These are phyloP conservation scores for Urochloa ruziziensis DNA, from an alignment of 176 grass and related monocot species.

Conservation along the genomic window DNA sequence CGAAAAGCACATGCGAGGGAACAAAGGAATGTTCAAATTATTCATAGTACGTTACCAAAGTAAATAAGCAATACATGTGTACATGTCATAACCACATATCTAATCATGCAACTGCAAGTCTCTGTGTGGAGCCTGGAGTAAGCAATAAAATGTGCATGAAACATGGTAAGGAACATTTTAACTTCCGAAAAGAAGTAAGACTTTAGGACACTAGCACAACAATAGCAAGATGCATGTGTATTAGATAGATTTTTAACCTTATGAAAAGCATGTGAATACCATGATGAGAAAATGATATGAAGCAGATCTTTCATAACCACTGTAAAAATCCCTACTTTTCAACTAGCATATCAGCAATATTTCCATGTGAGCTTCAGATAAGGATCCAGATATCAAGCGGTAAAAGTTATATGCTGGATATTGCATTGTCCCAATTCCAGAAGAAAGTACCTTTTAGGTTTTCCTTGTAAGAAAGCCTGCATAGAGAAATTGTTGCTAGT, in stretches of 20 bases:
- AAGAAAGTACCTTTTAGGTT: conserved; percentile 58
- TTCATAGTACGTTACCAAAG: conserved; percentile 3
- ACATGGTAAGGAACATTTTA: background rate
- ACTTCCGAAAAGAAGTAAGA: background rate
- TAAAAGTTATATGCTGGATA: conserved; percentile 5
- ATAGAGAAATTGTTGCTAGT: conserved; percentile 34
- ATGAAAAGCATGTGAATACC: background rate
- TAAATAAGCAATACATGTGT: background rate
- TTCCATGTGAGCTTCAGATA: background rate
- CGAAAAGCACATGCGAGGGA: conserved; percentile 4
- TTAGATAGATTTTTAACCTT: background rate
- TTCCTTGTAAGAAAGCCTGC: conserved; percentile 74
- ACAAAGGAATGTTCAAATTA: background rate
- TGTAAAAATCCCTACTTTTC: background rate
- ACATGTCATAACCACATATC: background rate
- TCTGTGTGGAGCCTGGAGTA: background rate
- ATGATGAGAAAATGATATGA: conserved; percentile 1
- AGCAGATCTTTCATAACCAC: background rate
- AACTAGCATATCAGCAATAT: background rate
- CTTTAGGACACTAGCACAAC: background rate
- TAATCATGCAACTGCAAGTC: background rate
- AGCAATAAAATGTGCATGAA: conserved; percentile 11
- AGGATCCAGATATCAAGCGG: conserved; percentile 3
- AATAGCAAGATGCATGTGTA: background rate
- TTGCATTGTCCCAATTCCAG: background rate